Percentiles rank a stretch among this genome's conserved stretches.
Evolutionary conservation across 257 asterid genomes (phyloP).

Genomic region (Cinchona pubescens): DNA sequence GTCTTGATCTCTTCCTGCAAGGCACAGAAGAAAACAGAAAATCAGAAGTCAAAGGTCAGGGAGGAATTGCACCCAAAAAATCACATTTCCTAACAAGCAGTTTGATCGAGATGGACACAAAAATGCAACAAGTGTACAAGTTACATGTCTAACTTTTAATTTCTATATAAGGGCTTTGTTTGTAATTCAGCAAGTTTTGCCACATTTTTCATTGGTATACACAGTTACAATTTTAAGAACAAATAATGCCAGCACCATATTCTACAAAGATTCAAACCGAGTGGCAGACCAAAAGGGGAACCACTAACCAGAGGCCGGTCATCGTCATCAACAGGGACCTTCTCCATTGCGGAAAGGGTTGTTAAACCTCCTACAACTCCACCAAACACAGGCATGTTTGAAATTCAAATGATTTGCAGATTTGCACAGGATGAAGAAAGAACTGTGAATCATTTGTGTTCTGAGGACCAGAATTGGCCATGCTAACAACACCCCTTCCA

Average conservation of each 20-base stretch:
- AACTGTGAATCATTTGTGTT: slow-evolving; percentile 94
- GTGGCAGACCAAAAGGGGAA: slow-evolving; percentile 3
- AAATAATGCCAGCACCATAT: background rate
- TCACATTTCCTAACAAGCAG: background rate
- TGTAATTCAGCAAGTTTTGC: too few species aligned
- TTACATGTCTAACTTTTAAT: background rate
- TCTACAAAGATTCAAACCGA: background rate
- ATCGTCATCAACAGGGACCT: slow-evolving; percentile 75
- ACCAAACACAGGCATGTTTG: slow-evolving; percentile 94
- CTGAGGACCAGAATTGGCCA: slow-evolving; percentile 99
- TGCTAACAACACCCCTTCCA: slow-evolving; percentile 96
- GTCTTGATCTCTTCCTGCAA: slow-evolving; percentile 91
- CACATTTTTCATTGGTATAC: background rate
- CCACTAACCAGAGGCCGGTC: slow-evolving; percentile 78
- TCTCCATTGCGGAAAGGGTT: slow-evolving; percentile 81
- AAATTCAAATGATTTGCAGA: slow-evolving; percentile 92
- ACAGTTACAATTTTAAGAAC: background rate
- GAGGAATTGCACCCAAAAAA: background rate
- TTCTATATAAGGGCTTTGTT: background rate
- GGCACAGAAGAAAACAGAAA: slow-evolving; percentile 14
- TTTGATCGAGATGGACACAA: background rate
- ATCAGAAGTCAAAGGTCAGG: background rate
- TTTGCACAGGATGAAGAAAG: slow-evolving; percentile 89
- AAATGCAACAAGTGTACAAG: background rate
- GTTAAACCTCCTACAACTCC: slow-evolving; percentile 91